Evolutionary conservation across 768 basidiomycete species (phyloP).

Genomic region (Leccinum incarnatum): DNA sequence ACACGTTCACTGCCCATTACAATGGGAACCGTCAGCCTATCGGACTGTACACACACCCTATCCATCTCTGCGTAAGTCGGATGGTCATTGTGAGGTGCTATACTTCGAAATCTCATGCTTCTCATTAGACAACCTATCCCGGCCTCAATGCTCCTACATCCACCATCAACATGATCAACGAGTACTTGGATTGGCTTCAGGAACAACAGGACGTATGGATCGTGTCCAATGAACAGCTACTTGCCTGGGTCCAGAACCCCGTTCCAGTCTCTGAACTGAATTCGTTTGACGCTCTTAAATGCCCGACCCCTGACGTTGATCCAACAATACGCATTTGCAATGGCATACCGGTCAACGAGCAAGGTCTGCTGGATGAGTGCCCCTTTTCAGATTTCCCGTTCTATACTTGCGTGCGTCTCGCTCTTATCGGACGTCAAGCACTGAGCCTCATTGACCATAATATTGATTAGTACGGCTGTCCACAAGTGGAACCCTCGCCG

Average conservation of each 20-base stretch:
- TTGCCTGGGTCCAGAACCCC: neutral
- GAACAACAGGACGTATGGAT: slow-evolving; percentile 1
- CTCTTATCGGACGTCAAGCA: neutral
- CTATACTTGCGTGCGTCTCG: neutral
- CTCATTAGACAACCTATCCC: slow-evolving; percentile 1
- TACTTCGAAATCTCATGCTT: neutral
- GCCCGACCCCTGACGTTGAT: neutral
- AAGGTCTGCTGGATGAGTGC: neutral
- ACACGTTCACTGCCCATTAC: neutral
- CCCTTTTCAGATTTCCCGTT: neutral
- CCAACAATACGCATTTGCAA: neutral
- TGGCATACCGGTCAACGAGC: neutral
- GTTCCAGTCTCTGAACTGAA: neutral
- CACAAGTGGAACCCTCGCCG: slow-evolving; percentile 44
- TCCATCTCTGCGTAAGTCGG: neutral
- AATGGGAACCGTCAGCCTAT: neutral
- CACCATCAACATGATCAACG: slow-evolving; percentile 3
- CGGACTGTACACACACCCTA: neutral
- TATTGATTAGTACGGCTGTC: neutral
- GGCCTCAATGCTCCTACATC: neutral
- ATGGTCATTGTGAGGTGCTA: neutral
- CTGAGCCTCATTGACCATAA: neutral
- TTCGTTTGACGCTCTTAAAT: neutral
- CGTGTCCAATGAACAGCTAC: neutral
- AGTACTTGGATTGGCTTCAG: slow-evolving; percentile 1